Evolutionary conservation across 305 asterid species (phyloP), one percentile per base, ranked within the genome.

Genomic region (Rubia peregrina): DNA sequence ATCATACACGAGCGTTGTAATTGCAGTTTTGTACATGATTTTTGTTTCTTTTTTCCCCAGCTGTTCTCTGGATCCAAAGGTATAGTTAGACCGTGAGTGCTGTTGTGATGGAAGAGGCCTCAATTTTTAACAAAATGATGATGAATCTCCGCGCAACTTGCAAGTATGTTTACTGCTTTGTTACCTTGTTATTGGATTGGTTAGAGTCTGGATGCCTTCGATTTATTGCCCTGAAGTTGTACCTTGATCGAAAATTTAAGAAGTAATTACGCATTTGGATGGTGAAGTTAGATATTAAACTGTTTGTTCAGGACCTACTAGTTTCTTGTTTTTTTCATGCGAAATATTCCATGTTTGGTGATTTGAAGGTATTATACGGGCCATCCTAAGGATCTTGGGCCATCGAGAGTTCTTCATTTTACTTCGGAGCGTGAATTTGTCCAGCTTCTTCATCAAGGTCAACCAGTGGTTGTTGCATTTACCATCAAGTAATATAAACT

Each of bases 391-490:
- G 96, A 94, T 86, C 96, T 91, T 74, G 98, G 96, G 66, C 91
- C 95, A 12, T 90, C 99, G 16, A 86, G 78, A 78, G 89, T 91
- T 70, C 78, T 94, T 67, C 93, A 86, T 79, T 94, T 91, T 75
- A 83, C 93, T 24, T 88, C 97, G 0, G 99, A 94, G 85, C 94
- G 93, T 12, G 98, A 94, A 73, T 89, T 89, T 73, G 93, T 91
- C 72, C 95, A 89, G 81, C 93, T 94, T 61, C 98, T 94, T 64
- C 99, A 87, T 77, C 96, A 88, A 77, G 97, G 97, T 71, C 75
- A 83, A 77, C 99, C 96, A 46, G 88, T 94, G 65, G 93, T 93
- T 69, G 98, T 88, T 81, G 96, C 98, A 72, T 93, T 93, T 84
- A 93, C 98, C 22, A 85, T 91, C 80, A 91, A 87, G 99, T 91